These are phyloP conservation scores for Ziziphus jujuba DNA, from an alignment of 306 rosid species.

Conservation along the genomic window DNA sequence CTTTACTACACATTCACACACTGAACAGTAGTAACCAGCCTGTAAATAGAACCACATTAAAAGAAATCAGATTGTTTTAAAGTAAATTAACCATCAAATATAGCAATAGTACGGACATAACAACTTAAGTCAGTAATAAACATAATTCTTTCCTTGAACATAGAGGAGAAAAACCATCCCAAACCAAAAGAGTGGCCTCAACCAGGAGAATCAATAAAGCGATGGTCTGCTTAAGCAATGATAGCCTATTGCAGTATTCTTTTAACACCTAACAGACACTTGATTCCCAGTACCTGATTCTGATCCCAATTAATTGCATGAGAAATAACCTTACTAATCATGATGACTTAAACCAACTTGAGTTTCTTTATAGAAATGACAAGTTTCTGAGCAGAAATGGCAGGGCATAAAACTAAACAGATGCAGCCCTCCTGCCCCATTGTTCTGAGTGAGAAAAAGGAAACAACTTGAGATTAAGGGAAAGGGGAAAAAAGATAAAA, in stretches of 20 bases:
- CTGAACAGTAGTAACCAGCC: constrained; percentile 96
- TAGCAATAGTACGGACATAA: background rate
- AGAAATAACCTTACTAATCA: too few species aligned
- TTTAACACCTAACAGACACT: too few species aligned
- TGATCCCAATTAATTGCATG: too few species aligned
- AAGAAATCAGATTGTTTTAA: background rate
- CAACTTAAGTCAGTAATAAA: background rate
- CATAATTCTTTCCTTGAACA: background rate
- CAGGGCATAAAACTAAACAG: too few species aligned
- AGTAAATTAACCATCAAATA: background rate
- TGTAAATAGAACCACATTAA: constrained; percentile 30
- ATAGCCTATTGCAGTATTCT: background rate
- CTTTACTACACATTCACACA: constrained; percentile 98
- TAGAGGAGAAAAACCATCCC: background rate
- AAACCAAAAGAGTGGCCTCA: background rate
- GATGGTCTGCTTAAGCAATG: background rate
- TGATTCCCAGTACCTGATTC: too few species aligned
- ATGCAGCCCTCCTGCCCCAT: too few species aligned
- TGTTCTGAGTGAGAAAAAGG: too few species aligned
- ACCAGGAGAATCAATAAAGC: background rate
- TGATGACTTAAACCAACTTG: too few species aligned
- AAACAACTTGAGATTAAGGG: too few species aligned
- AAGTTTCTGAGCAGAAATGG: too few species aligned
- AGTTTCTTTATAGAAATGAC: too few species aligned
- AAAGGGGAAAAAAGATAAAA: too few species aligned